Conservation (phyloP, 441 rosid genomes). For the Lagerstroemia fauriei region DNA sequence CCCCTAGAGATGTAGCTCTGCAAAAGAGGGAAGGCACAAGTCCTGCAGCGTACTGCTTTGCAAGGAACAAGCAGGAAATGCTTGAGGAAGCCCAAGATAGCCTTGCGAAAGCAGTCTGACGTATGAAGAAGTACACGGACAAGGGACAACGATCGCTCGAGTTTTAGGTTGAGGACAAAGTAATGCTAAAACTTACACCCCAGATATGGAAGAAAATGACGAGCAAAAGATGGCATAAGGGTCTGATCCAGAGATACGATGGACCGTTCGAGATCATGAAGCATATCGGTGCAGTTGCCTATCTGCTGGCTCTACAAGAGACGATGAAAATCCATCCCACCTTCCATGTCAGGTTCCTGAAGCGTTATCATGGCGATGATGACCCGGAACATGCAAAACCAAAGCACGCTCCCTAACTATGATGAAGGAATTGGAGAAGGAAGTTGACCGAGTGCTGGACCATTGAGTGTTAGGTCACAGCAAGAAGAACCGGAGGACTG, state of each 20-base stretch:
- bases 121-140: background rate
- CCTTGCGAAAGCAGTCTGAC: background rate
- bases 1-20: background rate
- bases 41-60: accelerated
- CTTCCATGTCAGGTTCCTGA: background rate
- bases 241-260: background rate
- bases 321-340: background rate
- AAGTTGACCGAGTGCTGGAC: background rate
- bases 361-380: background rate
- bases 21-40: accelerated
- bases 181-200: background rate
- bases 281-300: background rate
- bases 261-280: constrained; percentile 13
- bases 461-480: background rate
- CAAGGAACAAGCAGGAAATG: background rate
- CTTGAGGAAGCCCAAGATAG: background rate
- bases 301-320: background rate
- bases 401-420: background rate
- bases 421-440: background rate
- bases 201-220: background rate
- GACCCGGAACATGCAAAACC: background rate
- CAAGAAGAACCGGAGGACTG: too few species aligned
- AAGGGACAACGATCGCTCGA: background rate
- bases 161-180: background rate
- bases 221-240: background rate